phyloP scores from a whole-genome alignment of 1,139 yeast genomes.

The Blastobotrys indianensis region DNA sequence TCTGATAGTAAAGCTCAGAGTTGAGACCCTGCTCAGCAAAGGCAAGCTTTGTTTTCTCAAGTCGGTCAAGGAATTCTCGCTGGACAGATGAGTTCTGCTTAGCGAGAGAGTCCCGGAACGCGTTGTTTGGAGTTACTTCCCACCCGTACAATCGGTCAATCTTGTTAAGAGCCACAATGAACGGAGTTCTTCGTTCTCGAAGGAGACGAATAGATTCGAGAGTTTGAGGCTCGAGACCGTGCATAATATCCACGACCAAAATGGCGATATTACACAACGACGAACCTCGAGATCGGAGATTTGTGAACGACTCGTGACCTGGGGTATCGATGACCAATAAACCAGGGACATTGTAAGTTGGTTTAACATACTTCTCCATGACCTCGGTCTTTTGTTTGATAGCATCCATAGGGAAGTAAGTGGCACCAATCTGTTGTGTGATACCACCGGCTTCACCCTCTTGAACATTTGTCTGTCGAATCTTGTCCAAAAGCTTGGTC shows the following conservation, averaged over 20 bases:
- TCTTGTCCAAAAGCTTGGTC: constrained; percentile 90
- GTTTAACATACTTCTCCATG: constrained; percentile 82
- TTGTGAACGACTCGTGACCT: constrained; percentile 98
- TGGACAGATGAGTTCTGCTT: constrained; percentile 80
- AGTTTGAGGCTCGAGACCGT: constrained; percentile 97
- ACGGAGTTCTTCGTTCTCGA: constrained; percentile 97
- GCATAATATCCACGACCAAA: constrained; percentile 97
- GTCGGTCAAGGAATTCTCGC: constrained; percentile 85
- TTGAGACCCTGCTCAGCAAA: constrained; percentile 98
- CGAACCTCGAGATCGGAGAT: constrained; percentile 97
- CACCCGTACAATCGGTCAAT: constrained; percentile 96
- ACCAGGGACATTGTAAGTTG: constrained; percentile 90
- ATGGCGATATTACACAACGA: constrained; percentile 98
- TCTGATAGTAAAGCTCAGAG: constrained; percentile 92
- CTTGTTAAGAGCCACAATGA: constrained; percentile 92
- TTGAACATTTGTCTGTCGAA: constrained; percentile 98
- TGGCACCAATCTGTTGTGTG: constrained; percentile 99
- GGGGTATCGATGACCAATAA: constrained; percentile 95
- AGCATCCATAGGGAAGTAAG: constrained; percentile 96
- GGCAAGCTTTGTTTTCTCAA: constrained; percentile 78
- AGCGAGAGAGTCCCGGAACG: constrained; percentile 90
- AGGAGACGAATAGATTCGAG: constrained; percentile 85
- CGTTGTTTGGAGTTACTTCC: constrained; percentile 83
- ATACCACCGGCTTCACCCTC: constrained; percentile 99
- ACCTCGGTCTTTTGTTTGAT: constrained; percentile 85